Evolutionary conservation across 441 rosid species (phyloP).

Genomic region (Gossypium laxum): DNA sequence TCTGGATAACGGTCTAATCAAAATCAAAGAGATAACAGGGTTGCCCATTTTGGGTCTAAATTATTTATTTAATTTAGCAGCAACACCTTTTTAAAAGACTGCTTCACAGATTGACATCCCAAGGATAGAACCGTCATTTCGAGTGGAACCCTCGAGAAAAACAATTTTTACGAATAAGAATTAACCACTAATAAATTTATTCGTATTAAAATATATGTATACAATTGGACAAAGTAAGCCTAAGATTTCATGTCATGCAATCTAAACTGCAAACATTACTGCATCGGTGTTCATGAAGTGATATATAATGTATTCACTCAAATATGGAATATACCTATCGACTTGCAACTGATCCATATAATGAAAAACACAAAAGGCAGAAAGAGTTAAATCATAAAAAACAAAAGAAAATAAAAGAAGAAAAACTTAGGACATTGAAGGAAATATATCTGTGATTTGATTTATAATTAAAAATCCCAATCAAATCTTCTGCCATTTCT

Average conservation of each 20-base stretch:
- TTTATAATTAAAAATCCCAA: background rate
- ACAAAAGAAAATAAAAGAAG: background rate
- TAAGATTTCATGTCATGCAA: background rate
- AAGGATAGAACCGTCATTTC: background rate
- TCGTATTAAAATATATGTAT: too few species aligned
- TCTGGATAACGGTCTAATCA: constrained; percentile 20
- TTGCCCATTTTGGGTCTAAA: constrained; percentile 13
- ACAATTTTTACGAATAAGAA: background rate
- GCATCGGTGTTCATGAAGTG: background rate
- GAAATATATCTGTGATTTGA: background rate
- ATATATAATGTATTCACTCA: background rate
- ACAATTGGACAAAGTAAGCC: background rate
- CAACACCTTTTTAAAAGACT: background rate
- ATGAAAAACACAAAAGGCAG: background rate
- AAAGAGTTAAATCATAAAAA: background rate
- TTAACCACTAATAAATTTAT: background rate
- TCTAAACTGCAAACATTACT: background rate
- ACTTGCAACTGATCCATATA: background rate
- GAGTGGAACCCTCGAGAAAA: background rate
- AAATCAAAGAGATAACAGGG: background rate
- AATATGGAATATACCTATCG: background rate
- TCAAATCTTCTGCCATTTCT: background rate
- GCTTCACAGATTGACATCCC: background rate
- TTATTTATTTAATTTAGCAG: background rate
- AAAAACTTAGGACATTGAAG: background rate